Evolutionary conservation across 805 yeast genomes (phyloP).

Genomic region (Sugiyamaella chiloensis): DNA sequence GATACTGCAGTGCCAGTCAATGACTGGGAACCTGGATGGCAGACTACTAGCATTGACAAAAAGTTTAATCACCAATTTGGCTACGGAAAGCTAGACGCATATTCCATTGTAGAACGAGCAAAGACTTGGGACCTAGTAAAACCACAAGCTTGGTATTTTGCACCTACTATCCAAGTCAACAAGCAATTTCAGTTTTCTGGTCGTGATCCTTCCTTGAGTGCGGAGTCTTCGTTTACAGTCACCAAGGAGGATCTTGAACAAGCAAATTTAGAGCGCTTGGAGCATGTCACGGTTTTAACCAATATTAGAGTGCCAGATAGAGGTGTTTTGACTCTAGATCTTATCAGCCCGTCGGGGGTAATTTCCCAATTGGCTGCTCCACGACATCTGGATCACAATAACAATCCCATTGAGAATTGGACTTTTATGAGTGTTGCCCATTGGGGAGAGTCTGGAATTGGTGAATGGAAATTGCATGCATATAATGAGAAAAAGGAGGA

Average conservation of each 20-base stretch:
- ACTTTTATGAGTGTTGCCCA: constrained; percentile 97
- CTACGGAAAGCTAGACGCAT: constrained; percentile 88
- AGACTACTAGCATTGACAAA: constrained; percentile 61
- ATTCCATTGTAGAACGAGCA: constrained; percentile 67
- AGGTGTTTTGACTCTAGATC: constrained; percentile 64
- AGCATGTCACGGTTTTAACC: constrained; percentile 82
- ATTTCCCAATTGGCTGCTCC: constrained; percentile 68
- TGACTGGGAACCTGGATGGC: constrained; percentile 69
- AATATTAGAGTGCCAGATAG: constrained; percentile 61
- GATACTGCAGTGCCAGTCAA: constrained; percentile 67
- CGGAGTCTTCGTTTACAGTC: constrained; percentile 33
- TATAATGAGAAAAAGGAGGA: constrained; percentile 30
- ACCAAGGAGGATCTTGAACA: constrained; percentile 46
- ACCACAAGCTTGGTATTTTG: constrained; percentile 81
- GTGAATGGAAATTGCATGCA: constrained; percentile 79
- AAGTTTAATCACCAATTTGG: constrained; percentile 85
- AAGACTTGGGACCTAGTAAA: constrained; percentile 77
- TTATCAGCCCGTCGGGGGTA: constrained; percentile 74
- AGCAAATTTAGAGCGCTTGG: constrained; percentile 67
- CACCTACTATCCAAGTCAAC: constrained; percentile 41
- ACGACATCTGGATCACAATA: constrained; percentile 56
- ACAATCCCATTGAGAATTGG: constrained; percentile 72
- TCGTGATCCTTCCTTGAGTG: constrained; percentile 22
- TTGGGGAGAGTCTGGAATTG: constrained; percentile 84
- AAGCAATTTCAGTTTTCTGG: constrained; percentile 18